Conservation (phyloP, 768 basidiomycete genomes). For the Pleurotus salmoneostramineus region DNA sequence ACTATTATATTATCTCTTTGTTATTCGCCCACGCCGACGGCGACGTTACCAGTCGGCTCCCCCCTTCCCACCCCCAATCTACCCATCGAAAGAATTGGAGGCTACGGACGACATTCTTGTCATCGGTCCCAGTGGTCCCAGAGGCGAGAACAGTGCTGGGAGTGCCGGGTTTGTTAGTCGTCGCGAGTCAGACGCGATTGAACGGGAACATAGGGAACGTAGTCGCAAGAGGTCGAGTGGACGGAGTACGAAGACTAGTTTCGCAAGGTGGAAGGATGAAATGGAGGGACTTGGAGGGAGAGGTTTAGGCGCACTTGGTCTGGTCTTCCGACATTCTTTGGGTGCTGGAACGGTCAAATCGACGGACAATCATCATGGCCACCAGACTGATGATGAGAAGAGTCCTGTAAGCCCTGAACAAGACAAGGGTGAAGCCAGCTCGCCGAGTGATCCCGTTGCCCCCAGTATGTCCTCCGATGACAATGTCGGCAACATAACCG, state of each 20-base stretch:
- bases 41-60: slow-evolving; percentile 13
- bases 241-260: slow-evolving; percentile 31
- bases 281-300: slow-evolving; percentile 19
- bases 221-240: slow-evolving; percentile 15
- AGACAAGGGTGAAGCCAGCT: neutral
- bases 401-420: neutral
- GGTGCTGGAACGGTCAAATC: slow-evolving; percentile 3
- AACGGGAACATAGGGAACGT: slow-evolving; percentile 10
- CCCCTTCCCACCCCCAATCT: neutral
- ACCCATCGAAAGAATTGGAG: neutral
- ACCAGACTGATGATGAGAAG: slow-evolving; percentile 1
- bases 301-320: slow-evolving; percentile 28
- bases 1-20: slow-evolving; percentile 37
- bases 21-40: slow-evolving; percentile 44
- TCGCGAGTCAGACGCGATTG: slow-evolving; percentile 1
- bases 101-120: slow-evolving; percentile 8
- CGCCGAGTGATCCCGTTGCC: neutral
- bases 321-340: slow-evolving; percentile 37
- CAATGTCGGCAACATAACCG: neutral
- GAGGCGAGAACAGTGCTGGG: slow-evolving; percentile 3
- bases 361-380: neutral
- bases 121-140: slow-evolving; percentile 10
- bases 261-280: slow-evolving; percentile 40
- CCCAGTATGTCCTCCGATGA: neutral
- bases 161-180: slow-evolving; percentile 3